phyloP scores from a whole-genome alignment of 331 rosid species.

The Malus hybrid region DNA sequence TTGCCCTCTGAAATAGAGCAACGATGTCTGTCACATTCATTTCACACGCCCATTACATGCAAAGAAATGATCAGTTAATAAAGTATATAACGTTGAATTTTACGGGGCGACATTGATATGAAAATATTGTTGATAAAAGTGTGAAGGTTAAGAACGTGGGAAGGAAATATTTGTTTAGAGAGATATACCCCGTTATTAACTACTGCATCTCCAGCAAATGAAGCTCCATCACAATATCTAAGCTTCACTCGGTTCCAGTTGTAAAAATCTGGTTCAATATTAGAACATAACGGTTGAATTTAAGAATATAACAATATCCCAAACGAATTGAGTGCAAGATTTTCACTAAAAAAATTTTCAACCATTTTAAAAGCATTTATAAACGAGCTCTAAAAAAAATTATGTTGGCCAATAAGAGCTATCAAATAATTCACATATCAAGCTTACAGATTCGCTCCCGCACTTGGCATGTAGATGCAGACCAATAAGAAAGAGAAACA shows the following conservation, averaged over 20 bases:
- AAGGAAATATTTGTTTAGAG: background rate
- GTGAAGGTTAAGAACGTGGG: background rate
- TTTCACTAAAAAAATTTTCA: fast-evolving
- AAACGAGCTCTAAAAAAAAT: too few relatives aligned
- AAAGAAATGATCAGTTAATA: background rate
- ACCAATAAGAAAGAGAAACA: too few relatives aligned
- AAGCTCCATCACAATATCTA: constrained; percentile 96
- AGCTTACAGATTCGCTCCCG: background rate
- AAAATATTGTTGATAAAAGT: too few relatives aligned
- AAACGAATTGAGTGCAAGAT: too few relatives aligned
- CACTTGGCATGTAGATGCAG: too few relatives aligned
- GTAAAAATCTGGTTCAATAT: constrained; percentile 57
- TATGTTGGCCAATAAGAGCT: too few relatives aligned
- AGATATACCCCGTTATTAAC: constrained; percentile 46
- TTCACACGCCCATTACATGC: constrained; percentile 17
- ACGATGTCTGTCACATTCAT: constrained; percentile 44
- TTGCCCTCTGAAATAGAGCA: constrained; percentile 89
- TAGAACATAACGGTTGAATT: background rate
- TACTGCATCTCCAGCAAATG: constrained; percentile 67
- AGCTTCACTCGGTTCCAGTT: constrained; percentile 97
- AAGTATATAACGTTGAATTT: too few relatives aligned
- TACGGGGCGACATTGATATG: too few relatives aligned
- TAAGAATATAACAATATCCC: too few relatives aligned
- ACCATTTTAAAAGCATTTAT: too few relatives aligned
- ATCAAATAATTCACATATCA: background rate